Conservation (phyloP, 2,329 filamentous ascomycete genomes). For the Anthostomella pinea region DNA sequence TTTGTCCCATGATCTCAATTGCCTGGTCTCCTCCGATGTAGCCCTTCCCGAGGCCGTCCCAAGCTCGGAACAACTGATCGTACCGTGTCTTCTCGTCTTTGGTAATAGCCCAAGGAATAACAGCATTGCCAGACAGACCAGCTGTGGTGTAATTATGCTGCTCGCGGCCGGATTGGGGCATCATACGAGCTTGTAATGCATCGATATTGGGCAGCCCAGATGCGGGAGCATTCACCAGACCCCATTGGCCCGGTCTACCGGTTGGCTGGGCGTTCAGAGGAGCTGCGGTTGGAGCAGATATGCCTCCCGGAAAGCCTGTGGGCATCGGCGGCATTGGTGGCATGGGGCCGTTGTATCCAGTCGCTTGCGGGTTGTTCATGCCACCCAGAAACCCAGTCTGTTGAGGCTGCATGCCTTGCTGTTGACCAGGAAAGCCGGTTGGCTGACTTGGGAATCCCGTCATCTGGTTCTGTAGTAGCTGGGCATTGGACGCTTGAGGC, state of each 20-base stretch:
- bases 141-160: slow-evolving; percentile 77
- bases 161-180: slow-evolving; percentile 93
- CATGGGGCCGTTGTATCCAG: slow-evolving; percentile 75
- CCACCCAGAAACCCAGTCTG: slow-evolving; percentile 65
- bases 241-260: slow-evolving; percentile 91
- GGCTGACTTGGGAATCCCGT: slow-evolving; percentile 60
- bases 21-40: slow-evolving; percentile 89
- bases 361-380: slow-evolving; percentile 66
- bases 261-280: slow-evolving; percentile 91
- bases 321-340: slow-evolving; percentile 83
- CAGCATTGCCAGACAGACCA: slow-evolving; percentile 87
- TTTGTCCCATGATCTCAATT: slow-evolving; percentile 96
- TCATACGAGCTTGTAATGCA: slow-evolving; percentile 87
- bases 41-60: slow-evolving; percentile 92
- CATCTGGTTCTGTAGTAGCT: slow-evolving; percentile 63
- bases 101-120: slow-evolving; percentile 96
- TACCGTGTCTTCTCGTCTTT: slow-evolving; percentile 98
- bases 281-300: slow-evolving; percentile 48
- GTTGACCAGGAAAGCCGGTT: slow-evolving; percentile 55
- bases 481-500: slow-evolving; percentile 70
- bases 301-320: slow-evolving; percentile 64
- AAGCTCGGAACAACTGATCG: slow-evolving; percentile 89
- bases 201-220: slow-evolving; percentile 92
- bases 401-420: slow-evolving; percentile 61
- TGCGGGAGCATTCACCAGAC: slow-evolving; percentile 91